Conservation (phyloP, 306 rosid species). For the Ceratonia siliqua region DNA sequence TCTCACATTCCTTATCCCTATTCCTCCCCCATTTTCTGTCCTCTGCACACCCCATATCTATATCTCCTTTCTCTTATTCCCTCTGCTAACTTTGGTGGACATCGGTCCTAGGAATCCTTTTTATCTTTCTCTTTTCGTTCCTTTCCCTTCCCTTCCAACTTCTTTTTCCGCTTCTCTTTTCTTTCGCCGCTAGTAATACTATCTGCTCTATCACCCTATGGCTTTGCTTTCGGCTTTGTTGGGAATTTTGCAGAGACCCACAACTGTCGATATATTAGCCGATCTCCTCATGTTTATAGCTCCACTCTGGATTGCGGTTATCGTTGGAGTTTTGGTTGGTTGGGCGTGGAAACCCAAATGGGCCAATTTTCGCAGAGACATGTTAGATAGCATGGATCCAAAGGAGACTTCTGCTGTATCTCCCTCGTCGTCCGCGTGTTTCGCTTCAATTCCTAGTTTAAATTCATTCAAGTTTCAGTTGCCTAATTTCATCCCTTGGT, state of each 20-base stretch:
- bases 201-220: slow-evolving; percentile 32
- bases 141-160: neutral
- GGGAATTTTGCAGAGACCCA: slow-evolving; percentile 45
- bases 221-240: slow-evolving; percentile 45
- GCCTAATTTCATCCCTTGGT: slow-evolving; percentile 47
- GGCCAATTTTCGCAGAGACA: slow-evolving; percentile 54
- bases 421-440: slow-evolving; percentile 25
- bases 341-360: slow-evolving; percentile 98
- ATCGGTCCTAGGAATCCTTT: neutral
- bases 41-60: slow-evolving; percentile 34
- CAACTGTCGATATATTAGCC: slow-evolving; percentile 38
- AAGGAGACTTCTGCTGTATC: slow-evolving; percentile 35
- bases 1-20: slow-evolving; percentile 68
- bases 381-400: slow-evolving; percentile 34
- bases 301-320: slow-evolving; percentile 78
- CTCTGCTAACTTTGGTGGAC: slow-evolving; percentile 35
- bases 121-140: neutral
- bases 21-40: slow-evolving; percentile 13
- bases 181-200: neutral
- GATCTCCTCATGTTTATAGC: slow-evolving; percentile 53
- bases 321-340: slow-evolving; percentile 80
- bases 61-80: slow-evolving; percentile 42
- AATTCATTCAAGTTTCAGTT: slow-evolving; percentile 47
- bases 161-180: neutral
- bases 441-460: slow-evolving; percentile 43